Evolutionary conservation across 148 eudicot genomes (phyloP).

Genomic region (Rhododendron simsii): DNA sequence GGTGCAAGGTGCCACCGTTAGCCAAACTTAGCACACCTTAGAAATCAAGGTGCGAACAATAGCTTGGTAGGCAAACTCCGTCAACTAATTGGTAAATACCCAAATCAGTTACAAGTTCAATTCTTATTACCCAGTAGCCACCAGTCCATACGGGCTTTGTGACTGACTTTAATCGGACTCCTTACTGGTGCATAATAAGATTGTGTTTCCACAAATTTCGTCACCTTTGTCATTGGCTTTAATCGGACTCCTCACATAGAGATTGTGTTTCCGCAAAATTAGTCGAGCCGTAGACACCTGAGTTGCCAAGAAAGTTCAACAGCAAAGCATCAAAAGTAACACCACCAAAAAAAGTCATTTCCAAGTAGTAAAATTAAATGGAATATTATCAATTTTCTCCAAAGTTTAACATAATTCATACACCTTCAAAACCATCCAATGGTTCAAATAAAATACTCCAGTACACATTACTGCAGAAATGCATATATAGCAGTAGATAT

Average conservation of each 20-base stretch:
- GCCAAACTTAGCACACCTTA: too few species aligned
- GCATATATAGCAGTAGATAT: constrained; percentile 75
- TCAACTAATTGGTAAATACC: neutral
- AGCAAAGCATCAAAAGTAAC: neutral
- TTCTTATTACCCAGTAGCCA: neutral
- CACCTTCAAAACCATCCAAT: neutral
- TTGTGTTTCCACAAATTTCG: too few species aligned
- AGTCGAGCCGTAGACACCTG: neutral
- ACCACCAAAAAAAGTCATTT: neutral
- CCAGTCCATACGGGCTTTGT: neutral
- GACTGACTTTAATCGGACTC: too few species aligned
- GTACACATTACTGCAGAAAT: constrained; percentile 32
- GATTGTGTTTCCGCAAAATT: too few species aligned
- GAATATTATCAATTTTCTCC: neutral
- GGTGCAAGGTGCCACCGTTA: too few species aligned
- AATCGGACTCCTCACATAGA: too few species aligned
- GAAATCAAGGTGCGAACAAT: too few species aligned
- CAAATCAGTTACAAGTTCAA: neutral
- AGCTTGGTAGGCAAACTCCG: neutral
- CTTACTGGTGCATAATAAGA: too few species aligned
- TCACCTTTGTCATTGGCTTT: neutral
- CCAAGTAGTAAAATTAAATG: neutral
- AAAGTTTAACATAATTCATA: neutral
- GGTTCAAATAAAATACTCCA: neutral
- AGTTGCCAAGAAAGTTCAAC: neutral